These are phyloP conservation scores for Talaromyces rugulosus DNA, from an alignment of 2,329 filamentous ascomycete species.

Conservation along the genomic window DNA sequence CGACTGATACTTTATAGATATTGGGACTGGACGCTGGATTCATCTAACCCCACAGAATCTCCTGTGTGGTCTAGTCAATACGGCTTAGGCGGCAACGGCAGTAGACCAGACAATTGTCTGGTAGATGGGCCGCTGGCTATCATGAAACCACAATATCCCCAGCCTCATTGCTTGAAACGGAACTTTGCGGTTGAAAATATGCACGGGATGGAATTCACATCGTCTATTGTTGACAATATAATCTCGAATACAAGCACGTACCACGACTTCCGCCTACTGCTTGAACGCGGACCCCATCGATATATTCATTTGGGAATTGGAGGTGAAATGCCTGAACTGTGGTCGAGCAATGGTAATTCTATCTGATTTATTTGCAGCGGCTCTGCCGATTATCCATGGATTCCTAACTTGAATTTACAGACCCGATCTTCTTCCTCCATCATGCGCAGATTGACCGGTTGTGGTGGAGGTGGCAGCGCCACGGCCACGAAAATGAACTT, in stretches of 20 bases:
- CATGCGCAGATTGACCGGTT: not conserved
- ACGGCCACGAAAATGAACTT: not conserved
- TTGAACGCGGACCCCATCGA: not conserved
- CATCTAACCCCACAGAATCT: not conserved
- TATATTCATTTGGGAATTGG: not conserved
- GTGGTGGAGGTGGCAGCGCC: not conserved
- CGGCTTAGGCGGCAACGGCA: not conserved
- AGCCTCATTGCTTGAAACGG: not conserved
- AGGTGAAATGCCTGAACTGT: not conserved
- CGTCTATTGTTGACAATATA: not conserved
- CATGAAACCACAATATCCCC: not conserved
- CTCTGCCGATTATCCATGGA: no score
- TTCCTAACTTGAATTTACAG: not conserved
- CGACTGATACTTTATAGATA: not conserved
- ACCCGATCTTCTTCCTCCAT: not conserved
- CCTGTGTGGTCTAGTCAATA: not conserved
- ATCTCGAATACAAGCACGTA: not conserved
- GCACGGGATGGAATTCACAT: not conserved
- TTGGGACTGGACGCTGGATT: not conserved
- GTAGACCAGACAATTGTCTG: not conserved
- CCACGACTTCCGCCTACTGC: not conserved
- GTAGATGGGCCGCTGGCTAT: not conserved
- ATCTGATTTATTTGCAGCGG: no score
- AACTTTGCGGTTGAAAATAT: not conserved
- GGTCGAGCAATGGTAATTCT: not conserved